phyloP scores from a whole-genome alignment of 768 basidiomycete genomes.

The Suillus occidentalis region DNA sequence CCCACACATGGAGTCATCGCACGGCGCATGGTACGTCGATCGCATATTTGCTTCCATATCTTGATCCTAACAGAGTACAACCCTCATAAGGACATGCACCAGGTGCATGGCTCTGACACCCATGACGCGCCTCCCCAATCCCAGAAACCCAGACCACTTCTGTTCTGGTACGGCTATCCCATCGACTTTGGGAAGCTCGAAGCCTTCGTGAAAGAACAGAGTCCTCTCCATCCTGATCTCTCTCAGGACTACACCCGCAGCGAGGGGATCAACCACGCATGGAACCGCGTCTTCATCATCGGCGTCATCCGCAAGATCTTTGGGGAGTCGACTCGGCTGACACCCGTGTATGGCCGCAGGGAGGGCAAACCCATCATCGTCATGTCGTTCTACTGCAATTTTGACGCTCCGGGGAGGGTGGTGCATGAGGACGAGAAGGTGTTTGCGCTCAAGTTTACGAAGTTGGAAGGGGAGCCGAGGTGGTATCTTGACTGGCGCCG shows the following conservation, averaged over 20 bases:
- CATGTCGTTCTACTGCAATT: constrained; percentile 4
- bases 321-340: neutral
- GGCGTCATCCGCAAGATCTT: constrained; percentile 1
- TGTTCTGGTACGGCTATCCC: neutral
- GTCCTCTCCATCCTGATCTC: neutral
- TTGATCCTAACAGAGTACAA: neutral
- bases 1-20: neutral
- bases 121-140: neutral
- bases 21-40: neutral
- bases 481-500: constrained; percentile 3
- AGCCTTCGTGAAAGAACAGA: constrained; percentile 1
- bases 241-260: neutral
- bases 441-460: neutral
- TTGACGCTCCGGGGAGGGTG: neutral
- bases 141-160: neutral
- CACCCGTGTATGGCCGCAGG: neutral
- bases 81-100: neutral
- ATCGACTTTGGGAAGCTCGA: neutral
- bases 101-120: neutral
- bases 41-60: neutral
- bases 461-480: neutral
- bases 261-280: neutral
- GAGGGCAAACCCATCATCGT: neutral
- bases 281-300: neutral
- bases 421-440: neutral